These are phyloP conservation scores for Rhodotorula sp. DNA, from an alignment of 1,284 basidiomycete genomes.

Conservation along the genomic window DNA sequence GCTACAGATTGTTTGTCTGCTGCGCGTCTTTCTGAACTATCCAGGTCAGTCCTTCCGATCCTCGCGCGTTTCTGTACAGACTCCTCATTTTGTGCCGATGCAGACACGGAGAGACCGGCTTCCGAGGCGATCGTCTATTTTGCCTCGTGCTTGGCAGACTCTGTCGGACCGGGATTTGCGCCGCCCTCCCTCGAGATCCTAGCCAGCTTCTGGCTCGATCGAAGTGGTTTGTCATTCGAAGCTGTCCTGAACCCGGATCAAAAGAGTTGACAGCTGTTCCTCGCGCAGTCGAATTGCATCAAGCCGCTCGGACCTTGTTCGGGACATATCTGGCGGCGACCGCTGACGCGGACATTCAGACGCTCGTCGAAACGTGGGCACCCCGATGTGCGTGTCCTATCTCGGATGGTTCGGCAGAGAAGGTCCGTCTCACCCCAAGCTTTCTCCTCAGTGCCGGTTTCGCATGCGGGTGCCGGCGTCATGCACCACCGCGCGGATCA, in stretches of 20 bases:
- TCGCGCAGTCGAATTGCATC: constrained; percentile 64
- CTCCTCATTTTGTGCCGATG: background rate
- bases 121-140: constrained; percentile 75
- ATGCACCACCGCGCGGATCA: constrained; percentile 61
- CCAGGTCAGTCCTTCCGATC: constrained; percentile 57
- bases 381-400: constrained; percentile 58
- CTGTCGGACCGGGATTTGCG: constrained; percentile 61
- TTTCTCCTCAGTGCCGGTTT: constrained; percentile 63
- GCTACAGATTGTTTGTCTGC: constrained; percentile 64
- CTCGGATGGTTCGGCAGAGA: background rate
- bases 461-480: constrained; percentile 60
- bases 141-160: constrained; percentile 63
- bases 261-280: background rate
- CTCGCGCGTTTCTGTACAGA: constrained; percentile 5
- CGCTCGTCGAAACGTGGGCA: constrained; percentile 67
- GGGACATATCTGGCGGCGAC: constrained; percentile 68
- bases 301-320: constrained; percentile 71
- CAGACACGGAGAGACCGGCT: constrained; percentile 65
- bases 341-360: constrained; percentile 64
- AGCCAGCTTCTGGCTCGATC: constrained; percentile 70
- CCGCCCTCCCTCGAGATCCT: constrained; percentile 70
- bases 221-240: constrained; percentile 58
- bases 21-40: constrained; percentile 68
- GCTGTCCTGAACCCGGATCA: too few relatives aligned
- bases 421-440: background rate